These are phyloP conservation scores for Fusarium newnesense DNA, from an alignment of 2,329 filamentous ascomycete species.

Conservation along the genomic window DNA sequence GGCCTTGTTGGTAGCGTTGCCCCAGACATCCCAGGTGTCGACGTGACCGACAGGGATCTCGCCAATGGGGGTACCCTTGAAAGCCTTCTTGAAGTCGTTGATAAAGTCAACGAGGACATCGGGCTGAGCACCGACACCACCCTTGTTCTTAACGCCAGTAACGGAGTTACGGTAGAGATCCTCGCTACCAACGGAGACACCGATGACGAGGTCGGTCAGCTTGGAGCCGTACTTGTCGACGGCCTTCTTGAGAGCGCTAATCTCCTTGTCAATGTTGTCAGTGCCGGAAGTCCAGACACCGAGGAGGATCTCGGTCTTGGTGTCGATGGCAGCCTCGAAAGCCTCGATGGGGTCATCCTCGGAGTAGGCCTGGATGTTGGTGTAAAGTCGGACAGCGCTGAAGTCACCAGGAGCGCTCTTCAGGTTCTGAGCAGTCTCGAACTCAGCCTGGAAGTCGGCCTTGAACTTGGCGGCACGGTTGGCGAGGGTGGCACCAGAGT, in stretches of 20 bases:
- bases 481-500: constrained; percentile 59
- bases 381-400: constrained; percentile 72
- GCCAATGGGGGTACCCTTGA: constrained; percentile 58
- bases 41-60: constrained; percentile 70
- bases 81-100: constrained; percentile 68
- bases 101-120: constrained; percentile 73
- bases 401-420: constrained; percentile 61
- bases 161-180: constrained; percentile 72
- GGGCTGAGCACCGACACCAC: constrained; percentile 69
- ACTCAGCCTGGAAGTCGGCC: constrained; percentile 60
- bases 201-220: constrained; percentile 68
- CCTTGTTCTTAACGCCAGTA: constrained; percentile 71
- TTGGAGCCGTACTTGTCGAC: constrained; percentile 62
- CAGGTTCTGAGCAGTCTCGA: constrained; percentile 52
- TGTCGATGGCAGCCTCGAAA: constrained; percentile 75
- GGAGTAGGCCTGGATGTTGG: constrained; percentile 72
- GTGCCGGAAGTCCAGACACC: constrained; percentile 71
- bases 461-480: constrained; percentile 64
- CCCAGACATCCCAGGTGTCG: constrained; percentile 74
- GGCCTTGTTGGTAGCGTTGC: constrained; percentile 66
- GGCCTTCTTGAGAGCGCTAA: constrained; percentile 67
- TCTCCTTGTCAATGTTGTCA: constrained; percentile 67
- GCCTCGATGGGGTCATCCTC: constrained; percentile 83
- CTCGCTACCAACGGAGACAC: constrained; percentile 74
- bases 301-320: constrained; percentile 69